Evolutionary conservation across 148 eudicot species (phyloP), one percentile per base, ranked within the genome.

Genomic region (Cornus florida): DNA sequence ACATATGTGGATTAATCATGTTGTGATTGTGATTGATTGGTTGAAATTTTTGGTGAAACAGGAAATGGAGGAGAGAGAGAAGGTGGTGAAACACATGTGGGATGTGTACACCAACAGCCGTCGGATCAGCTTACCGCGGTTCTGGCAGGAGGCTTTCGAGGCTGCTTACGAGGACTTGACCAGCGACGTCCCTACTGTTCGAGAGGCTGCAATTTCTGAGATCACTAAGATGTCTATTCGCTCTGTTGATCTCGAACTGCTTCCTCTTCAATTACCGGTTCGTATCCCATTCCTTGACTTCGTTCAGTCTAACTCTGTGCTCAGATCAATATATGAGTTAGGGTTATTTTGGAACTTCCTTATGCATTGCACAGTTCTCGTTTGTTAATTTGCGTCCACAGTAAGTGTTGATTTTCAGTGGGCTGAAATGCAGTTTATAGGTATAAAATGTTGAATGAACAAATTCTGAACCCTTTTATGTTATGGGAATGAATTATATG

Each of bases 1-100:
- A 7, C 41, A 35, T 66, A 8, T 8, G 10, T 43, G 5, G 6
- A 12, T 50, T 50, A 3, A 53, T 53, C 53, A 7, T 48, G 53
- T 48, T 48, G 2, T 53, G 8, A 43, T 39, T 39, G 43, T 39
- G 43, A 39, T 39, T 39, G 57, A 50, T 53, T 5, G 17, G 4
- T 53, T 14, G 59, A 16, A 53, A 53, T 12, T 53, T 16, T 12
- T 12, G 59, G 19, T 16, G 59, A 14, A 16, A 73, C 78, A 95
- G 98, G 98, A 95, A 77, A 87, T 93, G 88, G 97, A 93, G 86
- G 98, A 95, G 83, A 89, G 96, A 71, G 96, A 95, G 86, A 93
- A 93, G 77, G 75, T 92, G 80, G 98, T 95, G 86, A 90, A 87
- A 82, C 92, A 93, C 62, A 89, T 93, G 93, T 95, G 98, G 98